These are phyloP conservation scores for Xylaria palmicola DNA, from an alignment of 495 filamentous ascomycete genomes.

Conservation along the genomic window DNA sequence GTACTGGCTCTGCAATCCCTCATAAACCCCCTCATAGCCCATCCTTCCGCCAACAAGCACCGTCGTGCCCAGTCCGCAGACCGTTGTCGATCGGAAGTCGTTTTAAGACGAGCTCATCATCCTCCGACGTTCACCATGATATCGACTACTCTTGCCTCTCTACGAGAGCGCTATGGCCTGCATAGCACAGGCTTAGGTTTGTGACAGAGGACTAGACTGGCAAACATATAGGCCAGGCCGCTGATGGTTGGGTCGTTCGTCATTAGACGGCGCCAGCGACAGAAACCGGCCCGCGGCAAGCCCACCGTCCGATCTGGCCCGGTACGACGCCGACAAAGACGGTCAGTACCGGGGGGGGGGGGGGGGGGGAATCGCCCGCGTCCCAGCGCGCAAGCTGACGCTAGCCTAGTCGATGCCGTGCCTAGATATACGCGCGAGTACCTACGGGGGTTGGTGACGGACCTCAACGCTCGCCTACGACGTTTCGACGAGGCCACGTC, in stretches of 20 bases:
- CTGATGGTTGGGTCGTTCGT: neutral
- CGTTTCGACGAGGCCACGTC: neutral
- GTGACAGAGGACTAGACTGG: neutral
- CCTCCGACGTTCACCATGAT: neutral
- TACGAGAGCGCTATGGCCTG: neutral
- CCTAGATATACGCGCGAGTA: slow-evolving; percentile 13
- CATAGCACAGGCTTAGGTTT: neutral
- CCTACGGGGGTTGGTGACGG: neutral
- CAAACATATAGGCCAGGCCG: neutral
- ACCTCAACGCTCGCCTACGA: neutral
- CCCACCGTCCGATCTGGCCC: neutral
- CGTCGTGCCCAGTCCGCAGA: no score
- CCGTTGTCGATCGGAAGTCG: no score
- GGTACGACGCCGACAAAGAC: neutral
- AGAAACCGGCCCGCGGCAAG: neutral
- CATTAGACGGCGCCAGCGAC: neutral
- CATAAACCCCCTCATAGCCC: no score
- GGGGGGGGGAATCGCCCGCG: no score
- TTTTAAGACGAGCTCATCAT: neutral
- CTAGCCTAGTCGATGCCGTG: neutral
- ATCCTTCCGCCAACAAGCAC: no score
- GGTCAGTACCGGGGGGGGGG: no score
- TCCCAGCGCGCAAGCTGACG: neutral
- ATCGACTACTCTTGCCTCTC: neutral
- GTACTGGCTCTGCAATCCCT: no score